These are phyloP conservation scores for Tylopilus cervinicoccineus DNA, from an alignment of 768 basidiomycete genomes.

Conservation along the genomic window DNA sequence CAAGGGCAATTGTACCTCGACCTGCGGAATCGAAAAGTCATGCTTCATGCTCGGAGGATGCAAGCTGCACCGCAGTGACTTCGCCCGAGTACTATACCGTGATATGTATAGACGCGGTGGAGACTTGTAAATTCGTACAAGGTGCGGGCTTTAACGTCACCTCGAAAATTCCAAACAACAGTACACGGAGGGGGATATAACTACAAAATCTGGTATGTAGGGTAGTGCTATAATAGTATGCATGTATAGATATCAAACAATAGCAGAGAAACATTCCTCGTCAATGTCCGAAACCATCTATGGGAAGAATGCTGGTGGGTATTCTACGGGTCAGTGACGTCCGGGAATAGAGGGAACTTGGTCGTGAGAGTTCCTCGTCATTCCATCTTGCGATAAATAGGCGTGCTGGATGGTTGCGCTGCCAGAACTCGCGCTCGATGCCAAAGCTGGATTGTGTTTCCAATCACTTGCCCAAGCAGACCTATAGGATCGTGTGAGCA, in stretches of 20 bases:
- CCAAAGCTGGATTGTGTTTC: slow-evolving; percentile 9
- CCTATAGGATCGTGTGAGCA: slow-evolving; percentile 3
- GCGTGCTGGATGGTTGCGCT: not conserved
- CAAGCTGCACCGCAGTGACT: too few species aligned
- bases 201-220: slow-evolving; percentile 11
- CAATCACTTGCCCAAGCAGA: slow-evolving; percentile 20
- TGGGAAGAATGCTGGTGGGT: not conserved
- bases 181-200: not conserved
- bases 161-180: not conserved
- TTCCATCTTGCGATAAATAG: slow-evolving; percentile 2
- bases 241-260: slow-evolving; percentile 1
- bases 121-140: too few species aligned
- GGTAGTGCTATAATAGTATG: slow-evolving; percentile 12
- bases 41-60: not conserved
- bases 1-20: not conserved
- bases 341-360: slow-evolving; percentile 12
- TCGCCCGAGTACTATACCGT: not conserved
- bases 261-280: not conserved
- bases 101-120: not conserved
- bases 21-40: not conserved
- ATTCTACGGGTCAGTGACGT: slow-evolving; percentile 10
- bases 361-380: not conserved
- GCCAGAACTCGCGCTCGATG: slow-evolving; percentile 9
- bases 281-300: not conserved
- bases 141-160: too few species aligned